These are phyloP conservation scores for Plasmodium coatneyi DNA, from an alignment of 169 alveolate species.

Conservation along the genomic window DNA sequence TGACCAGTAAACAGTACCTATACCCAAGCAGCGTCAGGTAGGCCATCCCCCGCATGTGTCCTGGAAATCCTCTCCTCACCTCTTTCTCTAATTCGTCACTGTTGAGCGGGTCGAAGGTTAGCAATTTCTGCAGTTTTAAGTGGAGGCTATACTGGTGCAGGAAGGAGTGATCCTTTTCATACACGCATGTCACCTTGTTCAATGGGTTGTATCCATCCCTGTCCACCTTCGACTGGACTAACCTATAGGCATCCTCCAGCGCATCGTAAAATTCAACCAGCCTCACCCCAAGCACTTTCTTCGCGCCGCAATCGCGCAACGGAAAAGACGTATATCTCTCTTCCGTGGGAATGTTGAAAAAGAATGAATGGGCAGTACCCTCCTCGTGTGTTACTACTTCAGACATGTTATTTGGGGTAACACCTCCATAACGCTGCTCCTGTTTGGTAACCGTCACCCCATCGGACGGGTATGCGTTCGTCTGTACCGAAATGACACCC, in stretches of 20 bases:
- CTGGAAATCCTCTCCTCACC: conserved; percentile 32
- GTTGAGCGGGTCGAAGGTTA: conserved; percentile 15
- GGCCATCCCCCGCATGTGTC: neutral
- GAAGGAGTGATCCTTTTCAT: conserved; percentile 7
- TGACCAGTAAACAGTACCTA: neutral
- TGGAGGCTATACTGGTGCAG: conserved; percentile 41
- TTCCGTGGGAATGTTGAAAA: conserved; percentile 11
- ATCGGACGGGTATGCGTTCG: neutral
- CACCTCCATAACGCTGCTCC: neutral
- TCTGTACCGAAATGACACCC: neutral
- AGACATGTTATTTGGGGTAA: neutral
- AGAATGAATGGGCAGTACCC: neutral
- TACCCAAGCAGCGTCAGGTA: conserved; percentile 25
- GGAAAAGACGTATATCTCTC: neutral
- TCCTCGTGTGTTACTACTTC: neutral
- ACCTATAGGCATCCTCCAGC: conserved; percentile 46
- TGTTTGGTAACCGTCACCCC: neutral
- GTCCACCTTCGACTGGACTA: neutral
- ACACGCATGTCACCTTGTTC: neutral
- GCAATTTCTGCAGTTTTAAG: conserved; percentile 8
- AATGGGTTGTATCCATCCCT: neutral
- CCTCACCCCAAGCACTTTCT: conserved; percentile 34
- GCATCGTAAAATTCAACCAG: conserved; percentile 25
- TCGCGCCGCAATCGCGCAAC: neutral
- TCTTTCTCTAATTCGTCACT: neutral